phyloP scores from a whole-genome alignment of 2,329 filamentous ascomycete genomes.

The Cercospora canescens region DNA sequence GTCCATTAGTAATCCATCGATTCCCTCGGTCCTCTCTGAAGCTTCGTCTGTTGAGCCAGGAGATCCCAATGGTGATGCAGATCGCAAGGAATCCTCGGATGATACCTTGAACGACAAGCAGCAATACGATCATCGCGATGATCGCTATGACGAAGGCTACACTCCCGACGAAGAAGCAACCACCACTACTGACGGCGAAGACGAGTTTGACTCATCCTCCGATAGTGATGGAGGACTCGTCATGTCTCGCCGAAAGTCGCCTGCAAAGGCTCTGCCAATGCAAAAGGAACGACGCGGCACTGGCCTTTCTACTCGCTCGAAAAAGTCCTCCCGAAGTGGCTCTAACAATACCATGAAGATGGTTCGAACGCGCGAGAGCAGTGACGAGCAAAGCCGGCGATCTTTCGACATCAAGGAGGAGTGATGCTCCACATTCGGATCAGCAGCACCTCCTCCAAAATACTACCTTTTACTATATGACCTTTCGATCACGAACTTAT shows the following conservation, averaged over 20 bases:
- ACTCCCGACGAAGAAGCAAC: slow-evolving; percentile 34
- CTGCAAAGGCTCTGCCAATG: slow-evolving; percentile 14
- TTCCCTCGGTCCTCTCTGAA: slow-evolving; percentile 52
- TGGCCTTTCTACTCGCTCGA: slow-evolving; percentile 35
- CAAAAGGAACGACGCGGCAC: slow-evolving; percentile 33
- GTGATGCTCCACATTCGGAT: slow-evolving; percentile 10
- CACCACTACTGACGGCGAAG: slow-evolving; percentile 43
- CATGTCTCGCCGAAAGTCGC: slow-evolving; percentile 38
- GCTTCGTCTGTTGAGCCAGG: slow-evolving; percentile 44
- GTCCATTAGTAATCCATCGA: slow-evolving; percentile 53
- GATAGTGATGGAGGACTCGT: slow-evolving; percentile 42
- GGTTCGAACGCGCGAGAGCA: slow-evolving; percentile 37
- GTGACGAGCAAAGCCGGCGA: slow-evolving; percentile 24
- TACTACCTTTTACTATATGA: slow-evolving; percentile 11
- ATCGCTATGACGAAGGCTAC: slow-evolving; percentile 36
- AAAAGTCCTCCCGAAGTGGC: slow-evolving; percentile 47
- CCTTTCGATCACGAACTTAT: slow-evolving; percentile 13
- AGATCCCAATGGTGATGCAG: slow-evolving; percentile 33
- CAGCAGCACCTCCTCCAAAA: neutral
- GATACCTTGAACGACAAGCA: slow-evolving; percentile 37
- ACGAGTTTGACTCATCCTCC: slow-evolving; percentile 41
- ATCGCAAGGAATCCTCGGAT: slow-evolving; percentile 39
- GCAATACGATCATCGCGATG: slow-evolving; percentile 24
- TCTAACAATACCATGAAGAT: slow-evolving; percentile 55
- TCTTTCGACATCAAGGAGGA: slow-evolving; percentile 27